Base-by-base conservation (phyloP, 2,329 filamentous ascomycete species). In the Peltaster fructicola region DNA sequence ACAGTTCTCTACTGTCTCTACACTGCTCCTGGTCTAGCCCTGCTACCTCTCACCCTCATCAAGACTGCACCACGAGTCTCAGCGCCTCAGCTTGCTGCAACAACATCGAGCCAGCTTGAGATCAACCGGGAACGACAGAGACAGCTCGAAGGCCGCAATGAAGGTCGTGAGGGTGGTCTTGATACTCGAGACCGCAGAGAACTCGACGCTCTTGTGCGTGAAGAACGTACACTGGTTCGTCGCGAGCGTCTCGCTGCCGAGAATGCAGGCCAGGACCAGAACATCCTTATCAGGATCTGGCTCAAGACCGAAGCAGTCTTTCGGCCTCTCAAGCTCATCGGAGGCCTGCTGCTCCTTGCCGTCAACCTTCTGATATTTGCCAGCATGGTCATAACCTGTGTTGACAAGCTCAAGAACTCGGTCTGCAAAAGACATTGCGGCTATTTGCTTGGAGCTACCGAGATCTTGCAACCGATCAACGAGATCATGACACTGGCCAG, bases 391-490 rank as follows among this genome's bases (percentile, higher is more conserved):
- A 77, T 95, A 46, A 95, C 85, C 0, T 77, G 73, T 37, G 82
- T 95, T 43, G 88, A 98, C 65, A 95, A 95, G 57, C 80, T 82
- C 17, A 84, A 77, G 51, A 93, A 95, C 57, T 93, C 84, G 3
- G 59, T 90, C 34, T 98, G 88, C 65, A 85, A 88, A 50, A 61
- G 72, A 30, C 73, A 70, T 40, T 98, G 88, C 47, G 88, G 88
- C 33, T 98, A 93, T 53, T 78, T 95, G 24, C 64, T 98, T 4
- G 81, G 73, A 20, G 63, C 73, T 44, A 77, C 90, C 49, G 81
- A 90, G 48, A 72, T 95, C 39, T 91, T 93, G 59, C 88, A 98
- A 48, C 88, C 88, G 2, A 61, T 93, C 45, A 95, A 98, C 56
- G 91, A 75, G 67, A 59, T 91, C 29, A 69, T 92, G 31, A 71